phyloP scores from a whole-genome alignment of 768 basidiomycete genomes.

The Galerina marginata region DNA sequence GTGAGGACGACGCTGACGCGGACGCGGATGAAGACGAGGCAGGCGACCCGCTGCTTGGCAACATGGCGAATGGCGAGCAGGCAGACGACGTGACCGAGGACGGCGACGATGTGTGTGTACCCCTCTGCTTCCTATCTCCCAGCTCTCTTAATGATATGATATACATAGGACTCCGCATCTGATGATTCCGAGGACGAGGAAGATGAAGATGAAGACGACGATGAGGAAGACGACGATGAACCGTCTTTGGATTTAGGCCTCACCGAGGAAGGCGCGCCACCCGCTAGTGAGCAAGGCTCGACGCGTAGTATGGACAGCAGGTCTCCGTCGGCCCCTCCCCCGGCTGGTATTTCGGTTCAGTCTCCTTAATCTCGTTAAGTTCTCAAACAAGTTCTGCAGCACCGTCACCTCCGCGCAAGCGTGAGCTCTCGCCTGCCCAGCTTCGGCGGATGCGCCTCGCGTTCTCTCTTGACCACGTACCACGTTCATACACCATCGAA shows the following conservation, averaged over 20 bases:
- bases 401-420: constrained; percentile 29
- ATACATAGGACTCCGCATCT: constrained; percentile 52
- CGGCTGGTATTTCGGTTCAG: constrained; percentile 12
- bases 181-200: constrained; percentile 61
- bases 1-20: constrained; percentile 46
- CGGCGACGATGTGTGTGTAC: constrained; percentile 68
- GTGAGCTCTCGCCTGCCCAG: constrained; percentile 39
- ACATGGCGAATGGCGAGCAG: constrained; percentile 49
- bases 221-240: constrained; percentile 32
- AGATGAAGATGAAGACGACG: constrained; percentile 32
- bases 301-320: constrained; percentile 19
- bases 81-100: constrained; percentile 68
- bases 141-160: neutral
- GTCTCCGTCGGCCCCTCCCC: constrained; percentile 18
- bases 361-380: neutral
- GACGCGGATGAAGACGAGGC: constrained; percentile 57
- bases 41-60: constrained; percentile 28
- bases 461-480: constrained; percentile 50
- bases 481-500: constrained; percentile 83
- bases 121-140: constrained; percentile 5
- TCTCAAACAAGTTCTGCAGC: neutral
- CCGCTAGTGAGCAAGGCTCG: constrained; percentile 24
- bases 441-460: constrained; percentile 43
- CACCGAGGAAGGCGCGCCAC: constrained; percentile 28
- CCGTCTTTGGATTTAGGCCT: constrained; percentile 32